Evolutionary conservation across 805 yeast species (phyloP).

Genomic region (Komagataella phaffii): DNA sequence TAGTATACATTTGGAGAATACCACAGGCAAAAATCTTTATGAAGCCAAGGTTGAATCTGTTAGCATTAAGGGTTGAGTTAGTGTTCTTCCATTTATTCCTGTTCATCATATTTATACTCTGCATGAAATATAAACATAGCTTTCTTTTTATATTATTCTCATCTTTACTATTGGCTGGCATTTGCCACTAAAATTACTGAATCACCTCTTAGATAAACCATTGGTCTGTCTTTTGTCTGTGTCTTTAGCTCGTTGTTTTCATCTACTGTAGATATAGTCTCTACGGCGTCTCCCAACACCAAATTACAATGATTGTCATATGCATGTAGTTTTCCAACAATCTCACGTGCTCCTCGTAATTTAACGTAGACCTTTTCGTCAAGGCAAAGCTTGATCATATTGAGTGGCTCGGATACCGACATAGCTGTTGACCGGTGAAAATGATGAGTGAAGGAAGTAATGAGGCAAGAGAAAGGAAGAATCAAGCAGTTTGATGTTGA

Average conservation of each 20-base stretch:
- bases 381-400: slow-evolving; percentile 68
- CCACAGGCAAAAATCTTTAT: slow-evolving; percentile 14
- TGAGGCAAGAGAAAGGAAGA: neutral
- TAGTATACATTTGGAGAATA: slow-evolving; percentile 42
- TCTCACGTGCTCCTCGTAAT: slow-evolving; percentile 87
- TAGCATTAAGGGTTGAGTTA: neutral
- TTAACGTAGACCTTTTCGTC: slow-evolving; percentile 84
- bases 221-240: slow-evolving; percentile 51
- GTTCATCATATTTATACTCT: neutral
- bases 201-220: slow-evolving; percentile 97
- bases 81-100: neutral
- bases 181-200: slow-evolving; percentile 67
- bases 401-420: slow-evolving; percentile 64
- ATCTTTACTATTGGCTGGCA: neutral
- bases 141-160: neutral
- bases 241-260: slow-evolving; percentile 23
- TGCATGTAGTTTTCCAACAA: slow-evolving; percentile 82
- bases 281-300: slow-evolving; percentile 87
- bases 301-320: slow-evolving; percentile 95
- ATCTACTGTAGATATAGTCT: slow-evolving; percentile 52
- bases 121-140: neutral
- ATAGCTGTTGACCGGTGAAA: slow-evolving; percentile 6
- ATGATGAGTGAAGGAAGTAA: neutral
- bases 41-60: slow-evolving; percentile 13
- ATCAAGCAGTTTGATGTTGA: neutral